Conservation (phyloP, 805 yeast genomes). For the Metschnikowia aberdeeniae region DNA sequence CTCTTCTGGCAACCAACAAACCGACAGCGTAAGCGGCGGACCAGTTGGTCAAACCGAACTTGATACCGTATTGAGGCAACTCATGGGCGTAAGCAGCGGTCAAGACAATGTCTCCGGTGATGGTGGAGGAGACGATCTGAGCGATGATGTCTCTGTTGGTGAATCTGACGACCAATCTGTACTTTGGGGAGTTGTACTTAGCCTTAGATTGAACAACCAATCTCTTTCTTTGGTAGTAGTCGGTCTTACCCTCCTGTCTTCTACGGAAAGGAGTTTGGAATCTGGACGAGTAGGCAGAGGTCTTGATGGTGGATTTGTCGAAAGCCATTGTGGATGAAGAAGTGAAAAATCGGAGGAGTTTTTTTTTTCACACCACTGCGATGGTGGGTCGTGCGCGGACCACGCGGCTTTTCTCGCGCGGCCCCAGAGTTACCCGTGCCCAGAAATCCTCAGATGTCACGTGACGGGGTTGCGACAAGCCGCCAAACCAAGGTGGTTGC, state of each 20-base stretch:
- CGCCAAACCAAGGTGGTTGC: no score
- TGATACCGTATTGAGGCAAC: slow-evolving; percentile 95
- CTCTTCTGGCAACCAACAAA: slow-evolving; percentile 98
- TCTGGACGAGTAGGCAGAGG: slow-evolving; percentile 96
- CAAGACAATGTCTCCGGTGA: slow-evolving; percentile 93
- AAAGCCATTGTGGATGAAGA: slow-evolving; percentile 59
- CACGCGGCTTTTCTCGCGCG: background rate
- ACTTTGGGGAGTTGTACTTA: slow-evolving; percentile 98
- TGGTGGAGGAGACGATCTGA: slow-evolving; percentile 94
- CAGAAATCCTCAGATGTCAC: slow-evolving; percentile 1
- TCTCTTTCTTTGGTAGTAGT: slow-evolving; percentile 99
- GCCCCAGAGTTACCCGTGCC: background rate
- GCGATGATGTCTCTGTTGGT: slow-evolving; percentile 99
- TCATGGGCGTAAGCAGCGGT: slow-evolving; percentile 99
- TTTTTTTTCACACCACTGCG: slow-evolving; percentile 8
- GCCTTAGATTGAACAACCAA: slow-evolving; percentile 99
- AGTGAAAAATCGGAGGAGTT: slow-evolving; percentile 2
- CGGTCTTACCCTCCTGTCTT: slow-evolving; percentile 99
- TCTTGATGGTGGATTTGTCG: slow-evolving; percentile 60
- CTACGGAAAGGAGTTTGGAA: slow-evolving; percentile 99
- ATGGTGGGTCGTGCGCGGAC: slow-evolving; percentile 13
- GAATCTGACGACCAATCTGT: slow-evolving; percentile 99
- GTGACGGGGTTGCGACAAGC: background rate
- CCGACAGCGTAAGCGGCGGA: slow-evolving; percentile 99
- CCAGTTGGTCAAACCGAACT: slow-evolving; percentile 99